These are phyloP conservation scores for Scedosporium boydii DNA, from an alignment of 2,329 filamentous ascomycete genomes.

Conservation along the genomic window DNA sequence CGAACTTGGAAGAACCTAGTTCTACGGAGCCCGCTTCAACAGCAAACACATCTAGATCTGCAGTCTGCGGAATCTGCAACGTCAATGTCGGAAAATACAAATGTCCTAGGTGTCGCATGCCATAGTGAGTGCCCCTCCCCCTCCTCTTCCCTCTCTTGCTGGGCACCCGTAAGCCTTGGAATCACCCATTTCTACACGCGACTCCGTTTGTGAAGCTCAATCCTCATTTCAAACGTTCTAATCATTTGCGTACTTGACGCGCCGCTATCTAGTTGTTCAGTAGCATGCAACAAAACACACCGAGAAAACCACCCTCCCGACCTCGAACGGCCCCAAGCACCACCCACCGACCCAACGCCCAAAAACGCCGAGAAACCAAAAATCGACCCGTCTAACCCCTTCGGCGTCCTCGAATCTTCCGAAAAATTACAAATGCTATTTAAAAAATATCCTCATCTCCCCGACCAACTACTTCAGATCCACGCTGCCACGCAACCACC, in stretches of 20 bases:
- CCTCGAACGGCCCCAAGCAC: conserved; percentile 18
- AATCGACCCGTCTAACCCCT: conserved; percentile 29
- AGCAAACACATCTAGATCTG: background rate
- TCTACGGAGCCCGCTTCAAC: background rate
- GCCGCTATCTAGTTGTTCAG: conserved; percentile 39
- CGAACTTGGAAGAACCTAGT: background rate
- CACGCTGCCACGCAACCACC: conserved; percentile 40
- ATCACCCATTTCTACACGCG: too few species aligned
- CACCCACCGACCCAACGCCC: conserved; percentile 7
- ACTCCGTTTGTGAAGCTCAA: too few species aligned
- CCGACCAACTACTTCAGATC: conserved; percentile 36
- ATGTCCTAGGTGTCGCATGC: conserved; percentile 47
- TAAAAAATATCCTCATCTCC: conserved; percentile 40
- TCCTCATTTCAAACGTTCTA: background rate
- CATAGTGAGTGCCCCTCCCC: conserved; percentile 39
- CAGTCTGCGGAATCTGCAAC: conserved; percentile 42
- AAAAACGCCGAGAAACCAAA: conserved; percentile 4
- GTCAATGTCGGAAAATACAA: conserved; percentile 48
- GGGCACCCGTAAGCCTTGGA: too few species aligned
- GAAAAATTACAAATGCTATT: conserved; percentile 41
- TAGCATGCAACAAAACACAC: conserved; percentile 45
- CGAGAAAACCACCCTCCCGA: conserved; percentile 38
- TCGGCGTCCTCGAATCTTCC: conserved; percentile 40
- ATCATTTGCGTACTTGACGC: background rate
- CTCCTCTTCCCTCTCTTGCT: background rate